Conservation (phyloP, 345 rosid species). For the Fremontodendron californicum region DNA sequence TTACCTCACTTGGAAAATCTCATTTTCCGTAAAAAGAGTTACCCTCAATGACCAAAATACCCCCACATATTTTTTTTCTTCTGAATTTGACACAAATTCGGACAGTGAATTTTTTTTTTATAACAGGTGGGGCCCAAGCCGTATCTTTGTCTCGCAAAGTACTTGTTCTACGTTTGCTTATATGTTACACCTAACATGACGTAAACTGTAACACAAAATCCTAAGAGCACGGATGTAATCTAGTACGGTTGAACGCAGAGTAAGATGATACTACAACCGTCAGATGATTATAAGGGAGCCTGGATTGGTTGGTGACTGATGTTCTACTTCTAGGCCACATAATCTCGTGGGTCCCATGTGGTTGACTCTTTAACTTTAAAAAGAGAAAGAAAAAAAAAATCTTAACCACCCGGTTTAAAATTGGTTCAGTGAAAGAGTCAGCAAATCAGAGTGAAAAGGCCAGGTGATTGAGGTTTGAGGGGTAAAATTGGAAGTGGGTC, state of each 20-base stretch:
- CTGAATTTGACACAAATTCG: not conserved
- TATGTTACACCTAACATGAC: constrained; percentile 16
- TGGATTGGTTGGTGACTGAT: not conserved
- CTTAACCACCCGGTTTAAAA: constrained; percentile 17
- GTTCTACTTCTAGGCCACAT: not conserved
- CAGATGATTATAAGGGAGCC: not conserved
- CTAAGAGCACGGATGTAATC: not conserved
- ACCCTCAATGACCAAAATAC: constrained; percentile 21
- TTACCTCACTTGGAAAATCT: constrained; percentile 3
- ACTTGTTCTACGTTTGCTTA: constrained; percentile 1
- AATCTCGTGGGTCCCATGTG: constrained; percentile 8
- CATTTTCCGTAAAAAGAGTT: constrained; percentile 38
- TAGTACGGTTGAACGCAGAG: not conserved
- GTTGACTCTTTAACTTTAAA: not conserved
- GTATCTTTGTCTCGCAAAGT: constrained; percentile 41
- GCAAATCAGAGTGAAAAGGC: not conserved
- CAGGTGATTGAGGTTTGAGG: not conserved
- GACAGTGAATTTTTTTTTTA: not conserved
- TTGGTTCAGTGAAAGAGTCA: no score
- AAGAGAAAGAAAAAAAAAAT: not conserved
- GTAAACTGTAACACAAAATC: not conserved
- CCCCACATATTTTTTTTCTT: not conserved
- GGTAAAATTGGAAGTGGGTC: no score
- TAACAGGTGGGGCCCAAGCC: constrained; percentile 20
- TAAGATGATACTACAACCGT: not conserved